Conservation (phyloP, 495 filamentous ascomycete genomes). For the Letharia columbiana region DNA sequence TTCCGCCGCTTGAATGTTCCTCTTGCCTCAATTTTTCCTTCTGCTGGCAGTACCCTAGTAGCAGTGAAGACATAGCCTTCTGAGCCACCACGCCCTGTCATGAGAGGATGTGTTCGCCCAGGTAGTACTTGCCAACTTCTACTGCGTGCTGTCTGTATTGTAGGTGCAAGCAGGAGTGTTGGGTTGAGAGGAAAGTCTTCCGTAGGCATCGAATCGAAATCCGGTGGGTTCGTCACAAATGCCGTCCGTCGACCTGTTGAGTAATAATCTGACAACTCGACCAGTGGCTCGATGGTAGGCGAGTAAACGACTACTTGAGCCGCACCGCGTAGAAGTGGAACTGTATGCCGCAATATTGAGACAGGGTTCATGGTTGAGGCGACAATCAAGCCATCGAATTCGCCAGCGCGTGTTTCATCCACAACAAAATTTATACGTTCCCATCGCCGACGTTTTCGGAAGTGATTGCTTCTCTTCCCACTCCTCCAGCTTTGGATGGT, state of each 20-base stretch:
- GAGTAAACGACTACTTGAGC: constrained; percentile 80
- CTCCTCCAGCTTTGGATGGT: constrained; percentile 58
- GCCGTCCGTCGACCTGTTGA: constrained; percentile 65
- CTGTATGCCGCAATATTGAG: constrained; percentile 59
- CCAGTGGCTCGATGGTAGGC: constrained; percentile 66
- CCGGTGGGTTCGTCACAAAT: constrained; percentile 44
- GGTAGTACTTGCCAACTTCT: constrained; percentile 85
- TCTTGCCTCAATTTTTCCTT: constrained; percentile 70
- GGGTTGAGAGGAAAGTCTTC: constrained; percentile 78
- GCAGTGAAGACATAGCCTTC: constrained; percentile 88
- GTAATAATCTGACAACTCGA: constrained; percentile 68
- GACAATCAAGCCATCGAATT: constrained; percentile 74
- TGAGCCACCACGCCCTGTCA: constrained; percentile 78
- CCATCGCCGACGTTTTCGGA: constrained; percentile 80
- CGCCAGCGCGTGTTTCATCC: constrained; percentile 61
- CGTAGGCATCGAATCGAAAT: constrained; percentile 45
- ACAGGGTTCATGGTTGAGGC: constrained; percentile 70
- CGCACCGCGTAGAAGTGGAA: constrained; percentile 75
- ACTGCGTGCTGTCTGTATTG: constrained; percentile 66
- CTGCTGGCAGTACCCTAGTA: constrained; percentile 66
- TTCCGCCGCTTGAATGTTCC: constrained; percentile 64
- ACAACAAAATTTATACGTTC: constrained; percentile 56
- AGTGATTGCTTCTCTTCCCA: constrained; percentile 69
- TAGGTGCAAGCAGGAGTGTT: constrained; percentile 66
- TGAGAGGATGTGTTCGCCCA: constrained; percentile 83